Evolutionary conservation across 148 eudicot genomes (phyloP).

Genomic region (Polygonum aviculare): DNA sequence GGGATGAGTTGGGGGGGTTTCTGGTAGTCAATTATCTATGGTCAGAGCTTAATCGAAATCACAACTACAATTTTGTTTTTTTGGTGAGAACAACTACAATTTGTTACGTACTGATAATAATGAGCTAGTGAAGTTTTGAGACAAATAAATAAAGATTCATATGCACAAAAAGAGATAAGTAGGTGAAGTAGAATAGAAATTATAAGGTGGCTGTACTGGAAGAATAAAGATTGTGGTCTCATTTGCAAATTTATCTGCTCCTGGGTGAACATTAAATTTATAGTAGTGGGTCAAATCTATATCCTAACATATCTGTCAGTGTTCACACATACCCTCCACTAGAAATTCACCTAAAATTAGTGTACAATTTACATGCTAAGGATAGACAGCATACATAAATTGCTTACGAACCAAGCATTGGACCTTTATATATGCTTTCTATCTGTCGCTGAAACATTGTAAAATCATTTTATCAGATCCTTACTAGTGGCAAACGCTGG

Average conservation of each 20-base stretch:
- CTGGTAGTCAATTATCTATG: not conserved
- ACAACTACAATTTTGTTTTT: not conserved
- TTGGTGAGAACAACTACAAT: not conserved
- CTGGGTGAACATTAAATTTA: not conserved
- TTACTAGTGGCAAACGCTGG: slow-evolving; percentile 97
- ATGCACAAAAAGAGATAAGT: not conserved
- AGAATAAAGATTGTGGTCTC: not conserved
- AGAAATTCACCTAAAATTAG: not conserved
- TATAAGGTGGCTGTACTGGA: not conserved
- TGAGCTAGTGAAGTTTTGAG: not conserved
- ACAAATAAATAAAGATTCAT: too few relatives aligned
- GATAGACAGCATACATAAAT: not conserved
- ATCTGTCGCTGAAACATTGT: slow-evolving; percentile 10
- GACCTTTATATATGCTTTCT: not conserved
- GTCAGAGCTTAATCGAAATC: not conserved
- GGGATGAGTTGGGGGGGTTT: not conserved
- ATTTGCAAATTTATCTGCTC: not conserved
- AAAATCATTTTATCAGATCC: slow-evolving; percentile 50
- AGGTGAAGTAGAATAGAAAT: not conserved
- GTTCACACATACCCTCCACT: not conserved
- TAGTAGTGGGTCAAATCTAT: not conserved
- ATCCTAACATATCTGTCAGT: not conserved
- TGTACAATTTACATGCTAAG: too few relatives aligned
- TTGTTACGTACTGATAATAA: not conserved
- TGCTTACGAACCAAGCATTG: not conserved